phyloP scores from a whole-genome alignment of 805 yeast genomes.

The Candida golubevii region DNA sequence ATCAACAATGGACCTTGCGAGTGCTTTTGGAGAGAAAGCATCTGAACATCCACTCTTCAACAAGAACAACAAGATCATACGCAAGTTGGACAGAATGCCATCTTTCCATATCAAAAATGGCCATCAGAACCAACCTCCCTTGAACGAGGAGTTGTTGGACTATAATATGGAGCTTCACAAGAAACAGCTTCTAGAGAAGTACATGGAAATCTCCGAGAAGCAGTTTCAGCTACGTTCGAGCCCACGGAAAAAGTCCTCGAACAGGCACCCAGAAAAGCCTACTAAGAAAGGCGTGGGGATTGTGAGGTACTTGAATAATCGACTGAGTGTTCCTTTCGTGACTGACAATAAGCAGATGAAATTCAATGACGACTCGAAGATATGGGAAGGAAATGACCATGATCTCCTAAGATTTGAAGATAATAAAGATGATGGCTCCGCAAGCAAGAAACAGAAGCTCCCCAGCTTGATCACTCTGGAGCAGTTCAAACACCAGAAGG shows the following conservation, averaged over 20 bases:
- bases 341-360: constrained; percentile 38
- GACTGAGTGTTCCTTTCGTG: constrained; percentile 15
- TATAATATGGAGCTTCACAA: constrained; percentile 21
- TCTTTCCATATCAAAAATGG: constrained; percentile 26
- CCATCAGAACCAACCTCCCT: neutral
- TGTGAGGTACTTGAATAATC: constrained; percentile 26
- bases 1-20: constrained; percentile 31
- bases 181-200: constrained; percentile 28
- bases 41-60: constrained; percentile 28
- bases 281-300: constrained; percentile 22
- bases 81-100: constrained; percentile 39
- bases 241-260: constrained; percentile 9
- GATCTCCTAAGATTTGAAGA: constrained; percentile 51
- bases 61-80: constrained; percentile 30
- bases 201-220: constrained; percentile 26
- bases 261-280: neutral
- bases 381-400: constrained; percentile 66
- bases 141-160: constrained; percentile 21
- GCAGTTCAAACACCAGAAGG: constrained; percentile 24
- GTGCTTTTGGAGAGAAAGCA: constrained; percentile 4
- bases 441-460: constrained; percentile 18
- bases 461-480: constrained; percentile 36
- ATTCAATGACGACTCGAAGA: constrained; percentile 46
- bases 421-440: neutral
- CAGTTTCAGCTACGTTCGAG: constrained; percentile 16